phyloP scores from a whole-genome alignment of 2,329 filamentous ascomycete species.

The Colletotrichum euphorbiae region DNA sequence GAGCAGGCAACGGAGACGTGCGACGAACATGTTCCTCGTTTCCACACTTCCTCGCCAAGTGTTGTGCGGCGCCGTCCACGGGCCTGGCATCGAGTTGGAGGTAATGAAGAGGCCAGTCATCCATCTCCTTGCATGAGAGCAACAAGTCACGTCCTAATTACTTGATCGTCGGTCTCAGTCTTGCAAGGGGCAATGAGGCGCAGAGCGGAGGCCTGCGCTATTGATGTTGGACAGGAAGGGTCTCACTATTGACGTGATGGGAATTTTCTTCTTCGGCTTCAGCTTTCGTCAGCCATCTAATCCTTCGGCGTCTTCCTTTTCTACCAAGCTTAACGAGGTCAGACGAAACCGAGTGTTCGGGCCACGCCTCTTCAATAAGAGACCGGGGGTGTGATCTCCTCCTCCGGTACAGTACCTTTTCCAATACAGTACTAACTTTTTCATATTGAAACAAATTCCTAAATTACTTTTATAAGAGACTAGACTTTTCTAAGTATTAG shows the following conservation, averaged over 20 bases:
- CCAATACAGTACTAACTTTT: too few species aligned
- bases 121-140: not conserved
- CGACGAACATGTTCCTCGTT: slow-evolving; percentile 6
- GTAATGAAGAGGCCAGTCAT: slow-evolving; percentile 12
- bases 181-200: slow-evolving; percentile 12
- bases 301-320: not conserved
- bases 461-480: too few species aligned
- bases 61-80: not conserved
- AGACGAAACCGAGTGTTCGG: not conserved
- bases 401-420: too few species aligned
- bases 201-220: not conserved
- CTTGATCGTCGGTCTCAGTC: not conserved
- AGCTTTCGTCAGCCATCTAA: not conserved
- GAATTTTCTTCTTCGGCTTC: not conserved
- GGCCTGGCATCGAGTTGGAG: slow-evolving; percentile 9
- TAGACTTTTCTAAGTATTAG: too few species aligned
- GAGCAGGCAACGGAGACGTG: not conserved
- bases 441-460: too few species aligned
- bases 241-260: not conserved
- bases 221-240: not conserved
- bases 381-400: too few species aligned
- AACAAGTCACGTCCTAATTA: not conserved
- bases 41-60: not conserved
- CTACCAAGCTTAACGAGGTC: not conserved
- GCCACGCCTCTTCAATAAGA: not conserved